Evolutionary conservation across 2,329 filamentous ascomycete genomes (phyloP), one percentile per base, ranked within the genome.

Genomic region (Dothideomycetidae sp.): DNA sequence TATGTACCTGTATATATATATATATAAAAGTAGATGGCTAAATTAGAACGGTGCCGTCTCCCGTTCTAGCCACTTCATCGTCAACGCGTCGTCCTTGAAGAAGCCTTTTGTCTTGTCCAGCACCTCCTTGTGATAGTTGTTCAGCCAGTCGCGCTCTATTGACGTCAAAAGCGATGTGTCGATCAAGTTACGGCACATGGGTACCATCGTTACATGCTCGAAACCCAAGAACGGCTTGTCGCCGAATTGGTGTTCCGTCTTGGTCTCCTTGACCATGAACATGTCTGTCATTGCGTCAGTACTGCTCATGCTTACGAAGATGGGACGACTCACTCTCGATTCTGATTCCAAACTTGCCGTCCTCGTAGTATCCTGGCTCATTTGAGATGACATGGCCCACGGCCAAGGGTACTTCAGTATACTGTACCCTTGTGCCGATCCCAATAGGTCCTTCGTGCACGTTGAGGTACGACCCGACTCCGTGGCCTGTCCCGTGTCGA

Each of bases 361-460:
- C 90, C 58, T 96, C 86, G 56, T 98, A 98, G 62, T 86, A 98
- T 18, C 90, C 90, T 2, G 90, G 90, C 59, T 98, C 68, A 51
- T 94, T 85, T 2, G 88, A 96, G 37, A 96, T 75, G 29, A 98
- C 88, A 50, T 98, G 94, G 31, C 90, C 90, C n/a, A 83, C 70
- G 0, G 83, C 74, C 18, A 98, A 68, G 0, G 90, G 71, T 4
- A 96, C 86, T 54, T 98, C 90, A 0, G 83, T 79, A 54, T 88
- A 94, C 50, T 92, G 82, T 28, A 92, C 75, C 31, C 90, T 73
- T 7, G 86, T 94, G 17, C 90, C 90, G 43, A 98, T 92, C 13
- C 90, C 90, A 44, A 98, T 93, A 1, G 90, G 90, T 0, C 90
- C 90, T 61, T 98, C 90, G 55, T 98, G 90, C 0, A 98, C 90